phyloP scores from a whole-genome alignment of 176 grass and related monocot species.

The Guadua angustifolia region DNA sequence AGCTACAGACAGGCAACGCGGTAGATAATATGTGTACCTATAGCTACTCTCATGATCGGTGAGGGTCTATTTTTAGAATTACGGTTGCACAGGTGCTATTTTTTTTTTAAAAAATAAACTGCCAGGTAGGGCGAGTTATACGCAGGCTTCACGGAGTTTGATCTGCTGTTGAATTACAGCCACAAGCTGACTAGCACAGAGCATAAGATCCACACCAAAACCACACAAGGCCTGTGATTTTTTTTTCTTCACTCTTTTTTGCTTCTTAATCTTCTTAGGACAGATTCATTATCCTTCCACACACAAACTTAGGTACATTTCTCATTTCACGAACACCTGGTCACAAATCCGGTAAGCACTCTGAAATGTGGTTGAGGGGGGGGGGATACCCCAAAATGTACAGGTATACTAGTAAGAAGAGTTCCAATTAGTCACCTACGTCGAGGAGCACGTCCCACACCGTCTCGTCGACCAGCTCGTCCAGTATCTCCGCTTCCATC shows the following conservation, averaged over 20 bases:
- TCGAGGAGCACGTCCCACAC: conserved; percentile 75
- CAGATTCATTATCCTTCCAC: conserved; percentile 3
- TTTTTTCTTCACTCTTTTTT: not conserved
- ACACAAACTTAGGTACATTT: conserved; percentile 21
- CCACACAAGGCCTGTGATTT: not conserved
- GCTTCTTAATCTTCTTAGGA: not conserved
- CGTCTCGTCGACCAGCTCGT: conserved; percentile 77
- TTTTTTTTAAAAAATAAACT: too few species aligned
- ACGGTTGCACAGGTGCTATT: too few species aligned
- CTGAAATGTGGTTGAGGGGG: not conserved
- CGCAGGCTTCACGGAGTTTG: not conserved
- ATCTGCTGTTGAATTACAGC: not conserved
- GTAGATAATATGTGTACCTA: too few species aligned
- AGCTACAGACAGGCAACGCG: too few species aligned
- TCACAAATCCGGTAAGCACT: conserved; percentile 41
- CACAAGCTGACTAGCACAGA: not conserved
- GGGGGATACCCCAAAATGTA: conserved; percentile 42
- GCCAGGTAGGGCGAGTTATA: too few species aligned
- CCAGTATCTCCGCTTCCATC: conserved; percentile 64
- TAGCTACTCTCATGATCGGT: too few species aligned
- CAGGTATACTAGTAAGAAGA: conserved; percentile 29
- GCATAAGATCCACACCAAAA: not conserved
- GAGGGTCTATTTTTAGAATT: too few species aligned
- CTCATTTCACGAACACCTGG: conserved; percentile 18
- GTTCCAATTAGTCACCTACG: conserved; percentile 43